Evolutionary conservation across 2,329 filamentous ascomycete genomes (phyloP), one percentile per base, ranked within the genome.

Genomic region (Chaetomium globosum): DNA sequence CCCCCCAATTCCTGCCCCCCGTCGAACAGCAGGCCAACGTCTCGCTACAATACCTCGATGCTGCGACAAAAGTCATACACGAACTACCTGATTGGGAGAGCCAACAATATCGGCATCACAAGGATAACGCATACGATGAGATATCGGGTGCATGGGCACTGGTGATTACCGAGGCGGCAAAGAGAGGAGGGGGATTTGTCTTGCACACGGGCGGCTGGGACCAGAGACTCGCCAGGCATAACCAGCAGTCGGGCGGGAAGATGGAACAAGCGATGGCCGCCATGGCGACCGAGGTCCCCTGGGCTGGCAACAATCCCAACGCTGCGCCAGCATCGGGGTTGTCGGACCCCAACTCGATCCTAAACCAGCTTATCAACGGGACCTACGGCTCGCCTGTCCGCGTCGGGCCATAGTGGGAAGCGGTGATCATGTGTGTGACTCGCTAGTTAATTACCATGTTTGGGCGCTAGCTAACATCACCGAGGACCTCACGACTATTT

Each of bases 81-180:
- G 84, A 88, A 48, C 83, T 99, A 52, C 95, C 95, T 3, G 87
- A 96, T 73, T 99, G 93, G 93, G 91, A 95, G 71, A 92, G 88
- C 53, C 90, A 90, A 66, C 87, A 92, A 68, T 90, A 97, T 79
- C 93, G 93, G 70, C 86, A 97, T 72, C 92, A 96, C 80, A 97
- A 97, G 78, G 90, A 97, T 70, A 92, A 92, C 69, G 93, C 94
- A 7, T 99, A 99, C 75, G 94, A 99, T 73, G 95, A 98, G 75
- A 93, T 99, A 69, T 89, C 92, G 30, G 92, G 90, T 73, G 95
- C 95, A 1, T 99, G 95, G 95, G 89, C 92, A 19, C 78, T 96
- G 70, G 94, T 97, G 58, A 90, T 99, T 71, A 89, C 89, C 67
- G 95, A 99, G 77, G 92, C 93, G 1, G 89, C 90, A 26, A 98